Conservation (phyloP, 2,329 filamentous ascomycete species). For the Sporothrix humicola region DNA sequence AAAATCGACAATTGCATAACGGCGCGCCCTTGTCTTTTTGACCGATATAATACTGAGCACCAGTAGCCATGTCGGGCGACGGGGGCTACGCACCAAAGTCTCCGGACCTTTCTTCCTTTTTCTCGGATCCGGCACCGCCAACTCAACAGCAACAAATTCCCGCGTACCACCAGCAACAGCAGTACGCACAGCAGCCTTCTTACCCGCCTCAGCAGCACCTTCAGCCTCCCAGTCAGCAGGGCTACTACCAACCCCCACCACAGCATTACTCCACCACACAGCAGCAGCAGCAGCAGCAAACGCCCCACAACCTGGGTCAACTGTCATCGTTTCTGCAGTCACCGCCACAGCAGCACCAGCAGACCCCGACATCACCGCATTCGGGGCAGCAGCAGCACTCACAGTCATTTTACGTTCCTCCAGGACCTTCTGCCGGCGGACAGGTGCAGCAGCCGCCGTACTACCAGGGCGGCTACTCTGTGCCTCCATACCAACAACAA, state of each 20-base stretch:
- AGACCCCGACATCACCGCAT: conserved; percentile 26
- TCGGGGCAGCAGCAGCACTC: conserved; percentile 8
- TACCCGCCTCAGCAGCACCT: conserved; percentile 34
- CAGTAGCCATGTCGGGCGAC: conserved; percentile 54
- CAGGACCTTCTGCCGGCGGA: neutral
- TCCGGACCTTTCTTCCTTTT: conserved; percentile 64
- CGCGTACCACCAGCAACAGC: conserved; percentile 41
- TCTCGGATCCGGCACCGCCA: conserved; percentile 46
- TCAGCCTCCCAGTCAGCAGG: conserved; percentile 37
- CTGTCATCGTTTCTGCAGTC: conserved; percentile 31
- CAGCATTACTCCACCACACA: conserved; percentile 31
- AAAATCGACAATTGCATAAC: neutral
- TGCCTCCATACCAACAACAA: conserved; percentile 31
- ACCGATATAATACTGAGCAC: neutral
- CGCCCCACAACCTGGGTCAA: conserved; percentile 29
- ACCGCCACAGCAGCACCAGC: conserved; percentile 39
- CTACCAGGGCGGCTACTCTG: conserved; percentile 32
- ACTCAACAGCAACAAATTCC: conserved; percentile 38
- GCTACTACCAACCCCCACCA: conserved; percentile 37
- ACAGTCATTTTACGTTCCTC: conserved; percentile 24
- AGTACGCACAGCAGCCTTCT: conserved; percentile 43
- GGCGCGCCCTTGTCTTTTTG: neutral
- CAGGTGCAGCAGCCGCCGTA: conserved; percentile 26
- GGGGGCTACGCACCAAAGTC: conserved; percentile 62
- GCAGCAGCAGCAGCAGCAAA: conserved; percentile 21